Evolutionary conservation across 495 filamentous ascomycete species (phyloP).

Genomic region (Hypoxylon rickii): DNA sequence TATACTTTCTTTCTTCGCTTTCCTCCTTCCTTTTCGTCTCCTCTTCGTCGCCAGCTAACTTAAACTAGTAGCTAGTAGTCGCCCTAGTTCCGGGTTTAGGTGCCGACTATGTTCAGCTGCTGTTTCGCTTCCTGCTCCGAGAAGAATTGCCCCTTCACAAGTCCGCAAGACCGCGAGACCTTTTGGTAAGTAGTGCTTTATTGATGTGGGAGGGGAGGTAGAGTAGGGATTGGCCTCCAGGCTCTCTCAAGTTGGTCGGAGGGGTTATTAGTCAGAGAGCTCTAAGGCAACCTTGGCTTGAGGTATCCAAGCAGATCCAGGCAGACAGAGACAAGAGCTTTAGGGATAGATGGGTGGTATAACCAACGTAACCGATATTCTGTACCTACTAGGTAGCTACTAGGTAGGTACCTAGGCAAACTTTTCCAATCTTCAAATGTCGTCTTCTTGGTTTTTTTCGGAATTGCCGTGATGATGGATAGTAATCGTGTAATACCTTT

Average conservation of each 20-base stretch:
- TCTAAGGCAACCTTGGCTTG: too few relatives aligned
- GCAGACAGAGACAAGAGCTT: not conserved
- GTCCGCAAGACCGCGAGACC: constrained; percentile 30
- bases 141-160: constrained; percentile 32
- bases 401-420: too few relatives aligned
- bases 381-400: too few relatives aligned
- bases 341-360: not conserved
- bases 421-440: too few relatives aligned
- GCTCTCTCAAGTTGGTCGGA: constrained; percentile 11
- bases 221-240: constrained; percentile 9
- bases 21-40: not conserved
- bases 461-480: constrained; percentile 7
- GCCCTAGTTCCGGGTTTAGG: constrained; percentile 17
- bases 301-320: constrained; percentile 3
- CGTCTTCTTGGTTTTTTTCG: constrained; percentile 4
- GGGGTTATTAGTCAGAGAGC: constrained; percentile 17
- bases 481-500: too few relatives aligned
- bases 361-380: too few relatives aligned
- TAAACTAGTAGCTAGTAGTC: not conserved
- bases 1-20: constrained; percentile 2
- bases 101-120: constrained; percentile 23
- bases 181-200: constrained; percentile 18
- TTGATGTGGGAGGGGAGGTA: constrained; percentile 14
- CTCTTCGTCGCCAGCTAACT: not conserved
- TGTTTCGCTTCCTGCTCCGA: constrained; percentile 29